Base-by-base conservation (phyloP, 2,329 filamentous ascomycete species). In the Aureobasidium subglaciale region DNA sequence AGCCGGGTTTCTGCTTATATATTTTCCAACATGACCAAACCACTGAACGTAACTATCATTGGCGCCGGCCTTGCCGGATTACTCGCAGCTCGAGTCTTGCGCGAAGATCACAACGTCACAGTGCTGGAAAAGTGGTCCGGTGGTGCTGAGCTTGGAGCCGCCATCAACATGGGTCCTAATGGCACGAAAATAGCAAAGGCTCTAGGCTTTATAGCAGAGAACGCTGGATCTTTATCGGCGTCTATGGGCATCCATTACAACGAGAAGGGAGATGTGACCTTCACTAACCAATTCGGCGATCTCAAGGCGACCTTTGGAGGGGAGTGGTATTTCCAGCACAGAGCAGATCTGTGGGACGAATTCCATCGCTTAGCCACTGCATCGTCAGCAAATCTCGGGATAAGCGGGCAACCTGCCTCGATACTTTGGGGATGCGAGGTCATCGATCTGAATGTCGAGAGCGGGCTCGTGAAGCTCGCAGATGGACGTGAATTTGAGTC, bases 11-110 rank as follows among this genome's bases (percentile, higher is more conserved):
- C n/a, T n/a, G n/a, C n/a, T n/a, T n/a, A n/a, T n/a, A n/a, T n/a
- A n/a, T n/a, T 30, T 11, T 30, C 29, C 7, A 30, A 7, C 40
- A 42, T 42, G 40, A n/a, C 20, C 4, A 10, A 5, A 5, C 38
- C 55, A 18, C 38, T 57, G 15, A 57, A 32, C 13, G 29, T 57
- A 3, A 49, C 48, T 8, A 57, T 57, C 38, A 40, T 57, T 8
- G 55, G 55, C 25, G 55, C 25, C 27, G 55, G 55, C 18, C 40
- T 57, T 15, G 55, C 30, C 37, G 55, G 55, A 6, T 40, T 57
- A 8, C 18, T 34, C 7, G 37, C 55, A 7, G 55, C 55, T 6
- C 25, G 37, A 6, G 55, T 46, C 9, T 48, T 57, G 5, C 48
- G 55, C 24, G 49, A 53, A 20, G 11, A 30, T 9, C 55, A 57